Evolutionary conservation across 331 rosid species (phyloP).

Genomic region (Quercus lobata): DNA sequence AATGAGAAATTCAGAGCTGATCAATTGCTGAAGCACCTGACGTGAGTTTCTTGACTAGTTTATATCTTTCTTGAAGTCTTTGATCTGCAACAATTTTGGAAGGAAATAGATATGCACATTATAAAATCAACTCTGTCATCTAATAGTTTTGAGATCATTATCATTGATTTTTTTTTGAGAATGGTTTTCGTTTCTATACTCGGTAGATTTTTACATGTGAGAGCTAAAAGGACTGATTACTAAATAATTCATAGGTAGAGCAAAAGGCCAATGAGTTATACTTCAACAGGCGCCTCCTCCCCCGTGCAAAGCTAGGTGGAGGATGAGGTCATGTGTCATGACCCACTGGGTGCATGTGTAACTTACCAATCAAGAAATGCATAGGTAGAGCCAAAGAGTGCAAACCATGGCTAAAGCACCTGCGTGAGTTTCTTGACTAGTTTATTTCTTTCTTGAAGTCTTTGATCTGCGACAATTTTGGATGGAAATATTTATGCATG

Average conservation of each 20-base stretch:
- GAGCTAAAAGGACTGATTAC: not conserved
- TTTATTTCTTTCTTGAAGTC: not conserved
- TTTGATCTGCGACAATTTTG: not conserved
- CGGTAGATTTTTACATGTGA: not conserved
- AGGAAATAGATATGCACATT: not conserved
- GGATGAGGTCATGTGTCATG: too few species aligned
- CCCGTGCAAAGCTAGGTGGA: too few species aligned
- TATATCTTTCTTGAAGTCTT: not conserved
- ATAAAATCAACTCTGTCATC: not conserved
- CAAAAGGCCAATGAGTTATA: too few species aligned
- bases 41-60: constrained; percentile 41
- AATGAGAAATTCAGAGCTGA: constrained; percentile 75
- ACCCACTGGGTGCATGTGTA: too few species aligned
- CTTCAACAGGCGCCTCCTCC: too few species aligned
- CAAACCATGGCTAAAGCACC: constrained; percentile 33
- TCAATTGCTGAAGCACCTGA: constrained; percentile 53
- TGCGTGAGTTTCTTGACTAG: constrained; percentile 43
- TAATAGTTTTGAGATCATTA: not conserved
- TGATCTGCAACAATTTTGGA: not conserved
- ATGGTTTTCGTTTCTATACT: not conserved
- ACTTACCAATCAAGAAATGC: too few species aligned
- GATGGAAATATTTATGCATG: not conserved
- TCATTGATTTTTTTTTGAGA: not conserved
- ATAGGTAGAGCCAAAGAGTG: too few species aligned
- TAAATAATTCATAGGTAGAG: too few species aligned